These are phyloP conservation scores for Termitomyces sp. DNA, from an alignment of 768 basidiomycete species.

Conservation along the genomic window DNA sequence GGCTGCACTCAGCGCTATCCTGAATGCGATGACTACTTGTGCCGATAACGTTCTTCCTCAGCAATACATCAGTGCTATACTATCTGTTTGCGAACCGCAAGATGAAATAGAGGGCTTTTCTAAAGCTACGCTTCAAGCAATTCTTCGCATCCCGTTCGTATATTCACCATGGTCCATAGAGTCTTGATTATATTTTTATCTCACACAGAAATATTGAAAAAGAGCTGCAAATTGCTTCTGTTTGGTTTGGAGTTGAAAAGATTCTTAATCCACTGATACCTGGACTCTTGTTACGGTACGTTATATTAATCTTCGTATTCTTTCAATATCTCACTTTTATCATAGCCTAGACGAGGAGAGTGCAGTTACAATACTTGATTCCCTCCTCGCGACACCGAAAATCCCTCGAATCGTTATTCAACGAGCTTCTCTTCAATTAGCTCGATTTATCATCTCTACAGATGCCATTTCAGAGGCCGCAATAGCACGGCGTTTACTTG, in stretches of 20 bases:
- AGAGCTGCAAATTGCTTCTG: constrained; percentile 36
- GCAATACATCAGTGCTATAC: constrained; percentile 59
- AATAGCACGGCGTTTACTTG: constrained; percentile 39
- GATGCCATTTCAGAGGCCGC: constrained; percentile 16
- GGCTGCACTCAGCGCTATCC: constrained; percentile 53
- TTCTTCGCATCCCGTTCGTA: constrained; percentile 49
- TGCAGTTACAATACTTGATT: constrained; percentile 28
- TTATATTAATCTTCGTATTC: neutral
- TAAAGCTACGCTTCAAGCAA: constrained; percentile 28
- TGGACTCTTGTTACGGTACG: constrained; percentile 30
- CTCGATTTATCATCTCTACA: constrained; percentile 19
- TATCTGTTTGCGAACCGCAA: constrained; percentile 64
- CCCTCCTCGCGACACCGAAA: constrained; percentile 27
- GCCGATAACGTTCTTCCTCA: constrained; percentile 41
- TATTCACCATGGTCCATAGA: neutral
- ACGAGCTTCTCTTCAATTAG: constrained; percentile 21
- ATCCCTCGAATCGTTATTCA: constrained; percentile 28
- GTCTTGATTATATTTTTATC: neutral
- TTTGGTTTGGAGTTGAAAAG: constrained; percentile 50
- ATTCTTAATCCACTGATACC: constrained; percentile 49
- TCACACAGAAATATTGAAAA: constrained; percentile 37
- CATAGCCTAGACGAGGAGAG: constrained; percentile 27
- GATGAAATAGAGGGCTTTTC: constrained; percentile 44
- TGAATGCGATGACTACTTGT: constrained; percentile 47
- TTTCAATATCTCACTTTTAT: neutral